phyloP scores from a whole-genome alignment of 805 yeast genomes.

The Teunomyces gatunensis region DNA sequence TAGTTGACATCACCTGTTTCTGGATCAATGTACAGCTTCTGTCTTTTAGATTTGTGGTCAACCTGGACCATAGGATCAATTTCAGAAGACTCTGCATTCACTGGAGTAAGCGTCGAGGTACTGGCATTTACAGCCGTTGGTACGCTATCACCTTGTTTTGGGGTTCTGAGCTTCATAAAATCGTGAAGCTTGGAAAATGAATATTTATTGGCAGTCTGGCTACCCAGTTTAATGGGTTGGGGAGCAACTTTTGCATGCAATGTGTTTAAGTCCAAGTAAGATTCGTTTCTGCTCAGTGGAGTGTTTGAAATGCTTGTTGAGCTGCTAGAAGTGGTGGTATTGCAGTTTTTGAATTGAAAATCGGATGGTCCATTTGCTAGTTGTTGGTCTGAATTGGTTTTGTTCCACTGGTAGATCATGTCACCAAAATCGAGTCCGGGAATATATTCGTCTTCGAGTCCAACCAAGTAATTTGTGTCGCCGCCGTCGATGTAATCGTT shows the following conservation, averaged over 20 bases:
- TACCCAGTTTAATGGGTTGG: slow-evolving; percentile 31
- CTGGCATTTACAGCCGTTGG: slow-evolving; percentile 4
- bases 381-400: slow-evolving; percentile 16
- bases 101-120: slow-evolving; percentile 11
- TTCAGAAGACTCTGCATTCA: neutral
- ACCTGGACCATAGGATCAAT: slow-evolving; percentile 6
- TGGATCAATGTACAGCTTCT: slow-evolving; percentile 21
- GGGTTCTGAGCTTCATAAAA: slow-evolving; percentile 19
- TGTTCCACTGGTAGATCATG: slow-evolving; percentile 47
- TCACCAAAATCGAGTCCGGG: slow-evolving; percentile 65
- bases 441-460: slow-evolving; percentile 73
- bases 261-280: slow-evolving; percentile 39
- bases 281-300: slow-evolving; percentile 31
- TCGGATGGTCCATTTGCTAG: neutral
- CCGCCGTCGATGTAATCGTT: slow-evolving; percentile 13
- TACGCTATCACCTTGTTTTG: slow-evolving; percentile 6
- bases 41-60: slow-evolving; percentile 22
- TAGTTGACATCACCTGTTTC: slow-evolving; percentile 33
- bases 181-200: slow-evolving; percentile 22
- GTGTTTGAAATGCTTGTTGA: slow-evolving; percentile 21
- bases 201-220: slow-evolving; percentile 8
- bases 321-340: neutral
- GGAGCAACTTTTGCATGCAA: slow-evolving; percentile 46
- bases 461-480: slow-evolving; percentile 28
- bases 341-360: neutral